Percentiles rank a stretch among this genome's conserved stretches.
Conservation (phyloP, 176 grass and related monocot species). For the Musa beccarii region DNA sequence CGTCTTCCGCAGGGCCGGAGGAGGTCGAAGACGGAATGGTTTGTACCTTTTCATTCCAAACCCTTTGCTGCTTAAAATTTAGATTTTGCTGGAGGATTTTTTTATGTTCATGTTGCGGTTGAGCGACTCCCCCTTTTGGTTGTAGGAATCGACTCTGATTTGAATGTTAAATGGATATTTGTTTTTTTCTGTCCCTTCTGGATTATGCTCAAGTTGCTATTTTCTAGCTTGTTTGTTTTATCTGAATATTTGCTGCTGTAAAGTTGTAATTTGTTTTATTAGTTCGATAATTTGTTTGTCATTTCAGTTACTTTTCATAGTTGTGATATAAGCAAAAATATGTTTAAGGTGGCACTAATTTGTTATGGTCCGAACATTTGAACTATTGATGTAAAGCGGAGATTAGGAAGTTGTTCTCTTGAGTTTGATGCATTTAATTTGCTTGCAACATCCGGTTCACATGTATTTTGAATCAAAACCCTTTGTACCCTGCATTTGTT, state of each 20-base stretch:
- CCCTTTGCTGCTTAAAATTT: background rate
- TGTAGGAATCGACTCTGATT: background rate
- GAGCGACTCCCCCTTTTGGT: background rate
- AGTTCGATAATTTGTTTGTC: background rate
- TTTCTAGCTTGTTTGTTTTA: background rate
- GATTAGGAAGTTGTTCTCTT: too few species aligned
- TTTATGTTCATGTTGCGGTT: background rate
- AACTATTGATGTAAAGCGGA: background rate
- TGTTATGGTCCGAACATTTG: background rate
- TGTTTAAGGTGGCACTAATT: background rate
- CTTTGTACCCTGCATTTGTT: background rate
- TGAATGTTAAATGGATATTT: background rate
- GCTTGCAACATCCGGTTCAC: too few species aligned
- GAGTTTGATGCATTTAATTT: too few species aligned
- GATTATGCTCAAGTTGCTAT: background rate
- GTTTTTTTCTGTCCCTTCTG: background rate
- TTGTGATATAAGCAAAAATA: background rate
- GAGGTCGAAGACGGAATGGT: conserved; percentile 94
- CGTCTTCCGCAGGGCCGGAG: conserved; percentile 65
- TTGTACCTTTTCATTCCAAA: conserved; percentile 76
- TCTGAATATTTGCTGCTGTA: background rate
- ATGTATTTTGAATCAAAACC: too few species aligned
- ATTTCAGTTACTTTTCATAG: background rate
- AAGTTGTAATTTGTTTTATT: background rate
- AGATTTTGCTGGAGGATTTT: background rate